Evolutionary conservation across 192 early-diverging fungal genomes (phyloP), one percentile per base, ranked within the genome.

Genomic region (Coemansia umbellata): DNA sequence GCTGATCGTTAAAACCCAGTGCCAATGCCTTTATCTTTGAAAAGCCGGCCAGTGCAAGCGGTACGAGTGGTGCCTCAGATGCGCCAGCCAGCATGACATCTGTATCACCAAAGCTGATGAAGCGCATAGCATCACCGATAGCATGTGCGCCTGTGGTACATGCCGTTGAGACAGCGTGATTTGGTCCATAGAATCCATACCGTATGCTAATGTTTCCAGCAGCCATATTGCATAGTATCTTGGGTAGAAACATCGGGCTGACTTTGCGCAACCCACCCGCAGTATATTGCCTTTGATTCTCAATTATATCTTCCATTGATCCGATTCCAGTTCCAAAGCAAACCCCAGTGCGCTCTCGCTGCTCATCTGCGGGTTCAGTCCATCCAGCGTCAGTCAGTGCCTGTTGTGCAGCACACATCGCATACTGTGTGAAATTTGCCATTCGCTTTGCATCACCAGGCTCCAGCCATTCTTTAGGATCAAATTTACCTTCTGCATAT

Each of bases 71-170:
- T 1, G 93, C 82, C 65, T 98, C 95, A 2, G 90, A 69, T 8
- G 90, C 93, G 24, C 95, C 95, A 2, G 93, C 93, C 9, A 98
- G 68, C 89, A 98, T 94, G 5, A 98, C 92, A 67, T 95, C 91
- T 5, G 92, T 92, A 48, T 98, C 95, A 24, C 89, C 91, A 53
- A 78, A 91, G 37, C 85, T 80, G 58, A 98, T 98, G 59, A 93
- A 95, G 24, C 95, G 80, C 80, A 85, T 85, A 0, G 95, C 95
- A 53, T 98, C 95, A 19, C 93, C 95, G 24, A 98, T 84, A 0
- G 95, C 81, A 62, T 98, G 93, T 2, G 93, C 92, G 5, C 95
- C 95, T 4, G 95, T 95, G 2, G 95, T 91, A 56, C 95, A 98
- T 1, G 95, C 95, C 0, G 95, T 98, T 3, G 92, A 88, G 0